phyloP scores from a whole-genome alignment of 345 rosid species.

The Noccaea caerulescens region DNA sequence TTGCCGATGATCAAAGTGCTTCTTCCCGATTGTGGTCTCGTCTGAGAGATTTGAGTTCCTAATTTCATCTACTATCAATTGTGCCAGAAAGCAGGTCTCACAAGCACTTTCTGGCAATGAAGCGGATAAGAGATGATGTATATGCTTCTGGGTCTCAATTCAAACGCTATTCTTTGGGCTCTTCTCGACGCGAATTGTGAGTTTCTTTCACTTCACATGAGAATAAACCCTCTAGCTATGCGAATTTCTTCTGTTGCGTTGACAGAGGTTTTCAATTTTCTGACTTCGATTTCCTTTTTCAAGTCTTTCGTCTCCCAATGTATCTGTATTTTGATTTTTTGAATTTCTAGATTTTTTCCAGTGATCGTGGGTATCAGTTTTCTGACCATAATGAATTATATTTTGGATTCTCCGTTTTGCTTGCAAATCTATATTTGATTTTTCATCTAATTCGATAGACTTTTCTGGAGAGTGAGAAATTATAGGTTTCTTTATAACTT shows the following conservation, averaged over 20 bases:
- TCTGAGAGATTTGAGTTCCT: slow-evolving; percentile 38
- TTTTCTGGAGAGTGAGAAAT: slow-evolving; percentile 5
- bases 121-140: slow-evolving; percentile 72
- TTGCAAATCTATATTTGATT: neutral
- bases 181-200: slow-evolving; percentile 78
- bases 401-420: neutral
- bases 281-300: neutral
- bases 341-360: neutral
- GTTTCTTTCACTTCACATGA: slow-evolving; percentile 32
- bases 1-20: slow-evolving; percentile 38
- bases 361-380: neutral
- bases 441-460: slow-evolving; percentile 1
- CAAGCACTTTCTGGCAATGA: slow-evolving; percentile 55
- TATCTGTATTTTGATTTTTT: too few relatives aligned
- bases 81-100: slow-evolving; percentile 29
- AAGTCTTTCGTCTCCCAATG: too few relatives aligned
- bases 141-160: slow-evolving; percentile 66
- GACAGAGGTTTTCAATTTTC: neutral
- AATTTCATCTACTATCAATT: slow-evolving; percentile 4
- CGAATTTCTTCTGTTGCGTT: neutral
- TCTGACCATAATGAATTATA: neutral
- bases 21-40: slow-evolving; percentile 11
- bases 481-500: neutral
- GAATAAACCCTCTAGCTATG: neutral
- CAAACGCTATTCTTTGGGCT: slow-evolving; percentile 59